A percentile compares a stretch with the other conserved stretches of the same genome.
Conservation (phyloP, 202 grass and related monocot species). For the Bolboschoenoplectus hybrid region DNA sequence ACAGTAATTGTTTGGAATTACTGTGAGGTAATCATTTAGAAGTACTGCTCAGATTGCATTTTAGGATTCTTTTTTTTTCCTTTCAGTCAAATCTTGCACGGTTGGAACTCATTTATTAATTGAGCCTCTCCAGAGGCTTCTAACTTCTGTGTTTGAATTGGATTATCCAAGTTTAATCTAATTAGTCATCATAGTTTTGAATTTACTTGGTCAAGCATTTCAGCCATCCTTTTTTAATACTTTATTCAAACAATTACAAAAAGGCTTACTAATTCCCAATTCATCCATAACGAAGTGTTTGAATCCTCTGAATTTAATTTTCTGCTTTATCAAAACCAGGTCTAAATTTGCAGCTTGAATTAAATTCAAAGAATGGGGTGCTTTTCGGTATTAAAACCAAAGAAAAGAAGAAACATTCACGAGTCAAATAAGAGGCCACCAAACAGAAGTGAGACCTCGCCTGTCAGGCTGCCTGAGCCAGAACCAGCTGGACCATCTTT, state of each 20-base stretch:
- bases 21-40: not conserved
- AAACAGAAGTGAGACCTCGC: conserved; percentile 48
- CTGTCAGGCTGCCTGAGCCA: conserved; percentile 80
- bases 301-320: conserved; percentile 16
- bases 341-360: conserved; percentile 28
- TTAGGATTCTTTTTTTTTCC: not conserved
- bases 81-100: not conserved
- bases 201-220: conserved; percentile 27
- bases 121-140: not conserved
- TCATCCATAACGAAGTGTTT: not conserved
- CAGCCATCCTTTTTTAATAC: not conserved
- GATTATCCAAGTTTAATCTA: not conserved
- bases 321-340: not conserved
- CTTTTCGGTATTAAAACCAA: conserved; percentile 75
- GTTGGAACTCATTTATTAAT: not conserved
- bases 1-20: not conserved
- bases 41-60: not conserved
- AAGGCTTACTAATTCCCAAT: not conserved
- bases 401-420: conserved; percentile 67
- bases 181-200: conserved; percentile 16
- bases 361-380: conserved; percentile 74
- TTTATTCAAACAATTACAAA: not conserved
- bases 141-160: conserved; percentile 11
- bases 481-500: conserved; percentile 64
- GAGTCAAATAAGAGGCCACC: conserved; percentile 42